These are phyloP conservation scores for Ophiosphaerella herpotricha DNA, from an alignment of 2,329 filamentous ascomycete genomes.

Conservation along the genomic window DNA sequence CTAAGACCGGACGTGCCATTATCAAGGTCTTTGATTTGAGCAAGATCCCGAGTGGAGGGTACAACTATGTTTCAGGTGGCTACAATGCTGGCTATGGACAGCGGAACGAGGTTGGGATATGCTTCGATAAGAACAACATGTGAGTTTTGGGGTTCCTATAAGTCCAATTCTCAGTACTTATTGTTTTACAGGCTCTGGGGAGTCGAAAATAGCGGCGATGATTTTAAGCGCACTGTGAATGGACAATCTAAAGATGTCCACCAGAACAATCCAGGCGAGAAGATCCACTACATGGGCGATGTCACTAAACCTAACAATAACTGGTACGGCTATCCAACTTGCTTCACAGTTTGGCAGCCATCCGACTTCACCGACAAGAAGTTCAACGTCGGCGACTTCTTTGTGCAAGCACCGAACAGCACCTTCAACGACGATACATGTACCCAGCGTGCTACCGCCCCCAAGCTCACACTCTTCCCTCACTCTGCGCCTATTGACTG, in stretches of 20 bases:
- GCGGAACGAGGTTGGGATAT: conserved; percentile 70
- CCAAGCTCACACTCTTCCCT: conserved; percentile 62
- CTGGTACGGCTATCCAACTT: conserved; percentile 73
- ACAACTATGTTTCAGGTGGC: conserved; percentile 58
- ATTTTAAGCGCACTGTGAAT: conserved; percentile 56
- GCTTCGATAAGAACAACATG: conserved; percentile 48
- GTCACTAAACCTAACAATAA: conserved; percentile 49
- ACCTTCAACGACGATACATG: conserved; percentile 55
- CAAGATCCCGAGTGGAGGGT: conserved; percentile 43
- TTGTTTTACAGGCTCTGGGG: conserved; percentile 38
- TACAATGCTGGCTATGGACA: conserved; percentile 66
- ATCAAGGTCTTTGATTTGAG: conserved; percentile 64
- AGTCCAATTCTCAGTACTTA: conserved; percentile 5
- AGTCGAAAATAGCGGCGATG: conserved; percentile 74
- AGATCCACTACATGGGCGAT: conserved; percentile 71
- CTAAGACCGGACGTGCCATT: conserved; percentile 64
- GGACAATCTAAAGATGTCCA: conserved; percentile 62
- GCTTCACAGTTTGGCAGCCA: conserved; percentile 68
- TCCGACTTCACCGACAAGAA: conserved; percentile 53
- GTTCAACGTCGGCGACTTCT: conserved; percentile 53
- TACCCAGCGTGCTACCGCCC: conserved; percentile 41
- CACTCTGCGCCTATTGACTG: conserved; percentile 75
- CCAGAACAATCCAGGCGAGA: conserved; percentile 71
- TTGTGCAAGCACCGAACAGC: conserved; percentile 37
- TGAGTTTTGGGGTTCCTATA: conserved; percentile 46